phyloP scores from a whole-genome alignment of 176 grass and related monocot species.

The Coix lacrymajobi region DNA sequence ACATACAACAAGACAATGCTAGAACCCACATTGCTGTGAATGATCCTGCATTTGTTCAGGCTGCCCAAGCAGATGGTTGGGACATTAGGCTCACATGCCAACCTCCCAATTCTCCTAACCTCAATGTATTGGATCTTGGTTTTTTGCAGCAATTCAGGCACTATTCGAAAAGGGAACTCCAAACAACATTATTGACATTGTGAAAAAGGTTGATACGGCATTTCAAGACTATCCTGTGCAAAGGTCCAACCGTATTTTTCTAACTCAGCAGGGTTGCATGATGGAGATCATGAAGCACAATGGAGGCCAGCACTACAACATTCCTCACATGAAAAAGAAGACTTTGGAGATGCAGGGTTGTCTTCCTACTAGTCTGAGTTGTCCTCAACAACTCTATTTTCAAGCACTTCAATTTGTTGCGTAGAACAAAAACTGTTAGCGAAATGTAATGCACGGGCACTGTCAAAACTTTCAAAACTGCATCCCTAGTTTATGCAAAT shows the following conservation, averaged over 20 bases:
- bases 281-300: not conserved
- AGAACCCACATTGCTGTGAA: not conserved
- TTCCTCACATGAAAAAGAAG: not conserved
- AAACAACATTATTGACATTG: not conserved
- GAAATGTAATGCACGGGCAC: too few relatives aligned
- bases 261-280: not conserved
- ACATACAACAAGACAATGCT: constrained; percentile 1
- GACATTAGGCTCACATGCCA: not conserved
- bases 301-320: not conserved
- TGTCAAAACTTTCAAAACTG: too few relatives aligned
- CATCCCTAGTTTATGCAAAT: too few relatives aligned
- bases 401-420: not conserved
- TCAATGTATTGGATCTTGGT: not conserved
- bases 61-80: not conserved
- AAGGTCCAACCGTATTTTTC: not conserved
- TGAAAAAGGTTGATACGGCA: not conserved
- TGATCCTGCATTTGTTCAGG: not conserved
- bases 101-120: not conserved
- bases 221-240: not conserved
- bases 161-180: not conserved
- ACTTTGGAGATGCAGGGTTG: not conserved
- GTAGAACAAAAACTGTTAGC: too few relatives aligned
- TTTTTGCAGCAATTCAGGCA: not conserved
- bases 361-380: not conserved
- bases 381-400: not conserved